A percentile compares a stretch with the other conserved stretches of the same genome.
These are phyloP conservation scores for Phytophthora pinifolia DNA, from an alignment of 352 stramenopile genomes.

Conservation along the genomic window DNA sequence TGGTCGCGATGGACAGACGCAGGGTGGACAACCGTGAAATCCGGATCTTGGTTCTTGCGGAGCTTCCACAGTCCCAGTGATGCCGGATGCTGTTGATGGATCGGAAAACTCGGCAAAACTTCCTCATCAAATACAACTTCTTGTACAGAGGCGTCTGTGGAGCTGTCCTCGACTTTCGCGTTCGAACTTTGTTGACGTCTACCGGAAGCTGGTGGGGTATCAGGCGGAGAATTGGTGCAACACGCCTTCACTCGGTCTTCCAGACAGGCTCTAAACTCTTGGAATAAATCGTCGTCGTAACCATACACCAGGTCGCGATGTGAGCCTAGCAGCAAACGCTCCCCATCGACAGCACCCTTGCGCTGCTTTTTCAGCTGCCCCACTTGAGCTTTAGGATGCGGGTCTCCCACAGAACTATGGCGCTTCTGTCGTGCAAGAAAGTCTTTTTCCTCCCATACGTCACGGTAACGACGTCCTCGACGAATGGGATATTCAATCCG, in stretches of 20 bases:
- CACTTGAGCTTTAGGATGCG: slow-evolving; percentile 21
- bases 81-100: slow-evolving; percentile 51
- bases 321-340: slow-evolving; percentile 30
- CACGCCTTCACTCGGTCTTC: slow-evolving; percentile 34
- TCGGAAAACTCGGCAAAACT: slow-evolving; percentile 40
- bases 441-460: slow-evolving; percentile 80
- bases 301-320: slow-evolving; percentile 69
- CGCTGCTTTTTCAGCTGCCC: slow-evolving; percentile 33
- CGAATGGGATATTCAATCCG: slow-evolving; percentile 36
- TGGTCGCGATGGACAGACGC: slow-evolving; percentile 37
- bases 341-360: slow-evolving; percentile 16
- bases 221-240: slow-evolving; percentile 7
- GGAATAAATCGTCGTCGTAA: slow-evolving; percentile 78
- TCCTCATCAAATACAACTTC: slow-evolving; percentile 31
- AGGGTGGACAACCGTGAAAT: slow-evolving; percentile 45
- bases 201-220: slow-evolving; percentile 12
- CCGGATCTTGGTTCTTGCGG: slow-evolving; percentile 48
- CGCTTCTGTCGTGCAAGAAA: slow-evolving; percentile 43
- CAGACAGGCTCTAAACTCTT: slow-evolving; percentile 45
- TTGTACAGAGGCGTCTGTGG: slow-evolving; percentile 18
- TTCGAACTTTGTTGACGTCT: slow-evolving; percentile 23
- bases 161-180: slow-evolving; percentile 13
- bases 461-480: slow-evolving; percentile 68
- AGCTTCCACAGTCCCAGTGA: slow-evolving; percentile 64
- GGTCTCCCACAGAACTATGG: slow-evolving; percentile 33